A percentile compares a stretch with the other conserved stretches of the same genome.
phyloP scores from a whole-genome alignment of 1,139 yeast genomes.

The Blastobotrys buckinghamii region DNA sequence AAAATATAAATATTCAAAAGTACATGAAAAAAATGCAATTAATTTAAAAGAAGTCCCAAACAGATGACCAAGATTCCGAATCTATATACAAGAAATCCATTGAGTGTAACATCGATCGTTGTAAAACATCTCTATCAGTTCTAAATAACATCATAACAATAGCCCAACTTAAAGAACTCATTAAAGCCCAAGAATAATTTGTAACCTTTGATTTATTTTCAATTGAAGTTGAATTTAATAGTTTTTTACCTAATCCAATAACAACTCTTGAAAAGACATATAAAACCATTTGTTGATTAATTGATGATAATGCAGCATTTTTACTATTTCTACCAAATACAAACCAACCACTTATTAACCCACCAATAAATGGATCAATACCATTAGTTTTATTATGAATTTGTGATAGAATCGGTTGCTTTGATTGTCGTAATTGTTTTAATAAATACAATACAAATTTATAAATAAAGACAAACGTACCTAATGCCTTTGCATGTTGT shows the following conservation, averaged over 20 bases:
- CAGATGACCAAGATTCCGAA: conserved; percentile 33
- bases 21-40: too few relatives aligned
- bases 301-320: conserved; percentile 27
- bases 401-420: conserved; percentile 20
- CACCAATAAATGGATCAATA: conserved; percentile 51
- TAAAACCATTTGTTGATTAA: conserved; percentile 51
- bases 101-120: conserved; percentile 60
- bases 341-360: conserved; percentile 56
- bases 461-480: conserved; percentile 60
- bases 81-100: conserved; percentile 68
- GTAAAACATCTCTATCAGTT: conserved; percentile 57
- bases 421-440: conserved; percentile 18
- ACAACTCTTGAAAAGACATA: conserved; percentile 57
- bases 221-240: conserved; percentile 10
- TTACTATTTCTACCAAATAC: conserved; percentile 53
- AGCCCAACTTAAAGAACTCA: conserved; percentile 73
- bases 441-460: conserved; percentile 37
- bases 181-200: conserved; percentile 51
- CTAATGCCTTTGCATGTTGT: conserved; percentile 63
- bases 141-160: conserved; percentile 67
- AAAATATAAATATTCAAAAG: background rate
- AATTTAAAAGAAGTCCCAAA: conserved; percentile 23
- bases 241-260: conserved; percentile 44
- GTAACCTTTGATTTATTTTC: conserved; percentile 16
- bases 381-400: conserved; percentile 23